Percentiles rank a stretch among this genome's conserved stretches.
These are phyloP conservation scores for Aspergillus latus DNA, from an alignment of 2,329 filamentous ascomycete species.

Conservation along the genomic window DNA sequence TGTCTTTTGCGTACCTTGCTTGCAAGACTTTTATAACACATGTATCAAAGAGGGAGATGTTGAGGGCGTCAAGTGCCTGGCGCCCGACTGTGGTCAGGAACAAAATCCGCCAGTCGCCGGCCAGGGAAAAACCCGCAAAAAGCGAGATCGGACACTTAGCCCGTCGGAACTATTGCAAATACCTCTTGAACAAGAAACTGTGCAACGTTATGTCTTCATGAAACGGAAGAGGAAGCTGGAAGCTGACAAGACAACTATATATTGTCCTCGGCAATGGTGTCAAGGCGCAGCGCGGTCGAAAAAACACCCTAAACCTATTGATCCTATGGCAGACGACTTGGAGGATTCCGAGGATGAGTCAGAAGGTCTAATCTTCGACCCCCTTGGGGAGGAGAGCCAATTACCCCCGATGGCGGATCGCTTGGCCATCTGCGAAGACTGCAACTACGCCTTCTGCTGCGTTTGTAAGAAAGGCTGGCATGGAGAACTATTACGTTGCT, in stretches of 20 bases:
- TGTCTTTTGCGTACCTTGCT: conserved; percentile 85
- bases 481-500: conserved; percentile 75
- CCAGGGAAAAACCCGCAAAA: conserved; percentile 51
- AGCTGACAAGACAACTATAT: conserved; percentile 85
- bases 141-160: conserved; percentile 67
- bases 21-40: conserved; percentile 85
- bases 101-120: conserved; percentile 33
- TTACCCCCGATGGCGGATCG: conserved; percentile 60
- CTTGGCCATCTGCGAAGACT: conserved; percentile 83
- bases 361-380: conserved; percentile 48
- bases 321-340: conserved; percentile 57
- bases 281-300: conserved; percentile 80
- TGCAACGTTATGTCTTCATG: conserved; percentile 82
- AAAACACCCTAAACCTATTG: conserved; percentile 68
- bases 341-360: conserved; percentile 53
- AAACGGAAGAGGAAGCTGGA: conserved; percentile 93
- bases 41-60: conserved; percentile 86
- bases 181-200: conserved; percentile 66
- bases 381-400: conserved; percentile 43
- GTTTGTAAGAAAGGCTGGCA: conserved; percentile 84
- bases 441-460: conserved; percentile 81
- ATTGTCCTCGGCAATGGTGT: conserved; percentile 90
- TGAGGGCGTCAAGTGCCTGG: conserved; percentile 73
- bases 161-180: conserved; percentile 83
- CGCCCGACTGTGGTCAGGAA: conserved; percentile 73